A percentile compares a stretch with the other conserved stretches of the same genome.
Conservation (phyloP, 2,329 filamentous ascomycete genomes). For the Ceratocystis destructans region DNA sequence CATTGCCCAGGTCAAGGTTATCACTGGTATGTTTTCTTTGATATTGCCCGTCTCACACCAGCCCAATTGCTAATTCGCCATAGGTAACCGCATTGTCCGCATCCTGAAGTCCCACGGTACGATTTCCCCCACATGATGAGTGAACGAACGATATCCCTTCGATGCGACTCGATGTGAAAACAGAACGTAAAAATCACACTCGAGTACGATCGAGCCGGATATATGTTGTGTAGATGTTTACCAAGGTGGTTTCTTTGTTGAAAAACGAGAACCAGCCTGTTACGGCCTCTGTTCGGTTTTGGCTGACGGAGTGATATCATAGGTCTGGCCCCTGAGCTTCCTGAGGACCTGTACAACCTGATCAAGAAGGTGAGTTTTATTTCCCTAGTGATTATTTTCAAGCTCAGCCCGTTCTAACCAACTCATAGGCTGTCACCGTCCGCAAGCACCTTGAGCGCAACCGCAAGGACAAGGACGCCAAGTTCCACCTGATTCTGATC, state of each 20-base stretch:
- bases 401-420: constrained; percentile 15
- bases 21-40: constrained; percentile 61
- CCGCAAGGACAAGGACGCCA: constrained; percentile 99
- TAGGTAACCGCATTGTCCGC: constrained; percentile 98
- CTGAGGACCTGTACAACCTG: constrained; percentile 99
- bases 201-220: constrained; percentile 18
- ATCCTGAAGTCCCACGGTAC: constrained; percentile 97
- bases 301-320: constrained; percentile 81
- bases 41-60: not conserved
- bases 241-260: constrained; percentile 17
- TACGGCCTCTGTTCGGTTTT: constrained; percentile 76
- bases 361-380: constrained; percentile 81
- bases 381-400: not conserved
- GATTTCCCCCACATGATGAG: constrained; percentile 33
- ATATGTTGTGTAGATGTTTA: constrained; percentile 16
- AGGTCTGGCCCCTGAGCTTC: constrained; percentile 97
- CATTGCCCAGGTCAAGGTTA: constrained; percentile 92
- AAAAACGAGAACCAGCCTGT: constrained; percentile 17
- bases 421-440: constrained; percentile 73
- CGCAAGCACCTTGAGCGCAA: constrained; percentile 99
- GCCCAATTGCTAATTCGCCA: constrained; percentile 29
- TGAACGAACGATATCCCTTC: constrained; percentile 25
- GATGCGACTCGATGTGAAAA: constrained; percentile 15
- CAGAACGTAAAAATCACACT: not conserved
- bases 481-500: constrained; percentile 99